Base-by-base conservation (phyloP, 2,329 filamentous ascomycete genomes). In the Fusarium ambrosium region DNA sequence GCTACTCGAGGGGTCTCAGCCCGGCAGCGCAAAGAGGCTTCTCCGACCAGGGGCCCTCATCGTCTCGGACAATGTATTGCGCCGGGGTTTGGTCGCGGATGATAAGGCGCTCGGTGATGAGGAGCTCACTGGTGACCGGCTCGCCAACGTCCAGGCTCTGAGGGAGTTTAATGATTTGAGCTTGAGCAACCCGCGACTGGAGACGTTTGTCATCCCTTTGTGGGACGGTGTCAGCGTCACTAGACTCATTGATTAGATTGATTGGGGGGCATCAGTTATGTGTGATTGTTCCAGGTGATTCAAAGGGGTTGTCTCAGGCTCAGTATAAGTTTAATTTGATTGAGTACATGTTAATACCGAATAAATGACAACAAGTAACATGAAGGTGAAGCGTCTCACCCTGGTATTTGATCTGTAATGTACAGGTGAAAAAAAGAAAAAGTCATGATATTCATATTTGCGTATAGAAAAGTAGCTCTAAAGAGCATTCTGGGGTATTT, bases 61-160 rank as follows among this genome's bases (percentile, higher is more conserved):
- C 69, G 80, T 90, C 16, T 88, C 86, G 1, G 89, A 90, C 78
- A 90, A 90, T 66, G 84, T 88, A 48, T 82, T 91, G 29, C 85
- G 86, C 4, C 80, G 82, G 8, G 88, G 85, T 8, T 80, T 88
- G 14, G 86, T 90, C 4, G 87, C 86, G 6, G 83, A 84, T 62
- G 81, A 82, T 24, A 77, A 75, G 36, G 71, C 68, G 27, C 64
- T 70, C 6, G 66, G 69, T 11, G 34, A 64, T 62, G 63, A 64
- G 48, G 58, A 73, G 72, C 55, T 78, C 13, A 77, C 78, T 27
- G 71, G 72, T n/a, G 56, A 63, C 20, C 63, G 60, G 29, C 64
- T 75, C 16, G 62, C 62, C 6, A 78, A 78, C 11, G 58, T 84
- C 5, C 64, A 75, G 22, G 79, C 79, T 10, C 64, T 85, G 39